Evolutionary conservation across 805 yeast genomes (phyloP), one percentile per base, ranked within the genome.

Genomic region (Metschnikowia matae): DNA sequence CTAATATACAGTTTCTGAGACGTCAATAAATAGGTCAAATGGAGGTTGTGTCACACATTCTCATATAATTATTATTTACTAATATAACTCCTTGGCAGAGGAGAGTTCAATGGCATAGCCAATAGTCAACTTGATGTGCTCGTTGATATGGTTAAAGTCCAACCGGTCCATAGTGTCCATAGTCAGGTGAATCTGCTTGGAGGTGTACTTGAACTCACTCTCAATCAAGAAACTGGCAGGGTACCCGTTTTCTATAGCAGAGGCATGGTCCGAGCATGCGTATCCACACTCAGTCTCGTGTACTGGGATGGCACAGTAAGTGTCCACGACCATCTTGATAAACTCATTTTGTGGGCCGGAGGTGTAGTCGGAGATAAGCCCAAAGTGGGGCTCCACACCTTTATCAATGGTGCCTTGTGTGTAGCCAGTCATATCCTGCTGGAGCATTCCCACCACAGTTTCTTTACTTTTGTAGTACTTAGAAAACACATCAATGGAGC

Each of bases 351-450:
- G 76, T 4, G 57, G 68, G 0, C 67, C 64, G 23, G 83, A 74
- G 1, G 86, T 83, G 64, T 78, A 83, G 70, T 89, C 96, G 2
- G 81, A 79, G 51, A 90, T 81, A 40, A 92, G 74, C n/a, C 97
- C 97, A 59, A 91, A 77, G 64, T 82, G 83, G 40, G 81, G 89
- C 66, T 73, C 82, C 58, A 64, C 70, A 50, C 77, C 85, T 29
- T 55, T 68, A 54, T 75, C 80, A 37, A 68, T 62, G 38, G 83
- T 70, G 39, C 75, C 78, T 33, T 74, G 72, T 2, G 84, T 79
- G 62, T 75, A 89, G 0, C 96, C 97, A 2, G 96, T 87, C 96
- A 91, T 91, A 65, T 92, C 99, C 65, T 89, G 96, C 68, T 92
- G 97, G 37, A 92, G 72, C 94, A 90, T 85, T 4, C 91, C 90